phyloP scores from a whole-genome alignment of 768 basidiomycete species.

The Tricholoma furcatifolium region DNA sequence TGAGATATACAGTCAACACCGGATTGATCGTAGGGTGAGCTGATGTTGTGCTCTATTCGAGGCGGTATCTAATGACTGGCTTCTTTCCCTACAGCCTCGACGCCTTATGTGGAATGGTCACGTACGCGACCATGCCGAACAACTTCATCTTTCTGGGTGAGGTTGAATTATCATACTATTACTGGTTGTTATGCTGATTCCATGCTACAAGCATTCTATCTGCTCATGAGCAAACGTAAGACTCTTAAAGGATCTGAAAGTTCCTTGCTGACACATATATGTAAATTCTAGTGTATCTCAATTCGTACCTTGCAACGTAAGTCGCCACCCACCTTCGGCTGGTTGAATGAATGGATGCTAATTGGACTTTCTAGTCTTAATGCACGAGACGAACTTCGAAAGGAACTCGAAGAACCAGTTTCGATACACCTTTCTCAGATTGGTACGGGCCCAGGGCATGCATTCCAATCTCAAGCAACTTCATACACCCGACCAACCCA shows the following conservation, averaged over 20 bases:
- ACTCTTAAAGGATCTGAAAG: not conserved
- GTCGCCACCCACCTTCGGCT: constrained; percentile 1
- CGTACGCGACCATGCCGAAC: constrained; percentile 50
- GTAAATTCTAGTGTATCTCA: constrained; percentile 47
- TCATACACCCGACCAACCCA: not conserved
- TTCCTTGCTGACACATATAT: not conserved
- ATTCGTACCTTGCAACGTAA: constrained; percentile 52
- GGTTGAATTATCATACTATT: constrained; percentile 4
- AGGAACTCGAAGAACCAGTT: constrained; percentile 29
- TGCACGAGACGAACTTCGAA: constrained; percentile 40
- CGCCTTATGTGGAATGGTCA: constrained; percentile 42
- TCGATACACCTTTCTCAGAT: constrained; percentile 45
- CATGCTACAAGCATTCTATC: constrained; percentile 38
- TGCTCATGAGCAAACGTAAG: constrained; percentile 53
- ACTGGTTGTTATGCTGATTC: not conserved
- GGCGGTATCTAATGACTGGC: not conserved
- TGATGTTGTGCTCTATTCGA: not conserved
- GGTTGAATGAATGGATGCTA: not conserved
- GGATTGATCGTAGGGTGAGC: constrained; percentile 45
- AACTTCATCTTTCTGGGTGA: constrained; percentile 53
- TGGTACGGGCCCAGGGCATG: constrained; percentile 15
- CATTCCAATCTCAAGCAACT: not conserved
- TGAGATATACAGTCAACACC: constrained; percentile 55
- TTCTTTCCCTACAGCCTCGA: constrained; percentile 35
- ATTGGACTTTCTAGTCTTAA: constrained; percentile 36